Percentiles rank a stretch among this genome's conserved stretches.
phyloP scores from a whole-genome alignment of 441 rosid species.

The Erodium texanum region DNA sequence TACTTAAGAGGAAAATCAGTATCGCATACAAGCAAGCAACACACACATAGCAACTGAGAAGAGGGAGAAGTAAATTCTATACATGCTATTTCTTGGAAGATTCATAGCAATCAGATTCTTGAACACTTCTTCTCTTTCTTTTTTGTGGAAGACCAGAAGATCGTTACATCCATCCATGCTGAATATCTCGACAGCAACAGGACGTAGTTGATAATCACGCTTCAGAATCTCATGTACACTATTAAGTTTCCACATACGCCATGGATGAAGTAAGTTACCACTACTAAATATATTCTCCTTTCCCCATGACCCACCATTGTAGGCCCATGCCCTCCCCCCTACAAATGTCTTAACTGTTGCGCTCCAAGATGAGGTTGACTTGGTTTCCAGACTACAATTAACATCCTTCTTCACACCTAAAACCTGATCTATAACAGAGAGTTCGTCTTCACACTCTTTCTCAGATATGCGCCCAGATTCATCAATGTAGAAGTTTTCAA shows the following conservation, averaged over 20 bases:
- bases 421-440: constrained; percentile 99
- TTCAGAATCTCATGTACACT: constrained; percentile 95
- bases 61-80: constrained; percentile 24
- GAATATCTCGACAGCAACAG: constrained; percentile 98
- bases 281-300: constrained; percentile 77
- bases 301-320: constrained; percentile 99
- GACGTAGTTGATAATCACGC: constrained; percentile 99
- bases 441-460: constrained; percentile 94
- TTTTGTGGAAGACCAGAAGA: constrained; percentile 97
- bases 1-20: neutral
- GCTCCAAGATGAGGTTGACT: constrained; percentile 75
- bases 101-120: constrained; percentile 94
- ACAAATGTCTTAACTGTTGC: constrained; percentile 49
- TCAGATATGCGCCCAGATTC: constrained; percentile 85
- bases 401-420: constrained; percentile 95
- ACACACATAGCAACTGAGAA: constrained; percentile 4
- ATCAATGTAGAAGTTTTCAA: constrained; percentile 91
- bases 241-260: constrained; percentile 99
- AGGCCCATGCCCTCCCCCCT: constrained; percentile 99
- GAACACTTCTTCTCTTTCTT: constrained; percentile 99
- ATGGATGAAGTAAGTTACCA: constrained; percentile 87
- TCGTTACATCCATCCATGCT: constrained; percentile 99
- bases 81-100: constrained; percentile 98
- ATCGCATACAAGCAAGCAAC: neutral
- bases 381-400: constrained; percentile 61